Base-by-base conservation (phyloP, 495 filamentous ascomycete species). In the Podospora comata region DNA sequence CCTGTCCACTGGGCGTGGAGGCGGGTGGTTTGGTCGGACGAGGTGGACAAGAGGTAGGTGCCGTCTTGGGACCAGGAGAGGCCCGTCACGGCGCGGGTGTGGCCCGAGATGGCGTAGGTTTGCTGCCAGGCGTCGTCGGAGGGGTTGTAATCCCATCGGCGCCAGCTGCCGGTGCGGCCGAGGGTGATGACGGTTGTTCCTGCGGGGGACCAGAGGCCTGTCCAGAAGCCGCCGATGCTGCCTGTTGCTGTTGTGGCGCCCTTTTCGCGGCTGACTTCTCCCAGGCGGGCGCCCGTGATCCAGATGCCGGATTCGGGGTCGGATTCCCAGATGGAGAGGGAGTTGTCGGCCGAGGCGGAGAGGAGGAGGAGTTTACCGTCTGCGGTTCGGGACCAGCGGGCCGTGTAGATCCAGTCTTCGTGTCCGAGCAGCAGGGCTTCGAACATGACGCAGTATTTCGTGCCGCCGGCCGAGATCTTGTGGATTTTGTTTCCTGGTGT, bases 381-480 rank as follows among this genome's bases (percentile, higher is more conserved):
- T 18, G 72, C 70, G 28, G 82, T 77, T 11, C 85, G 84, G 34
- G 85, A 83, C 95, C 95, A 99, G 53, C 82, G 81, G 0, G 91
- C 86, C 64, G 91, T 93, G 75, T 96, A 97, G 27, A 99, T 92
- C 95, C 95, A 99, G 73, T 99, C 95, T 72, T 99, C 95, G 73
- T 98, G 96, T 20, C 96, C 95, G 27, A 98, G 87, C 9, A 99
- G 85, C 15, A 99, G 83, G 6, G 96, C 96, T 79, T 98, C 96
- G 69, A 98, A 98, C 0, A 93, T 97, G 60, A 96, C 82, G 32
- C 89, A 92, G 78, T 90, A 96, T 55, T 85, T 81, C 7, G 74
- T 75, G 48, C 81, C 86, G 2, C 78, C 80, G 0, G 81, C 81
- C 20, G 77, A 77, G 32, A 88, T 83, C 70, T 88, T 82, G 76